Evolutionary conservation across 1,284 basidiomycete genomes (phyloP), one percentile per base, ranked within the genome.

Genomic region (Ceratobasidium sp.): DNA sequence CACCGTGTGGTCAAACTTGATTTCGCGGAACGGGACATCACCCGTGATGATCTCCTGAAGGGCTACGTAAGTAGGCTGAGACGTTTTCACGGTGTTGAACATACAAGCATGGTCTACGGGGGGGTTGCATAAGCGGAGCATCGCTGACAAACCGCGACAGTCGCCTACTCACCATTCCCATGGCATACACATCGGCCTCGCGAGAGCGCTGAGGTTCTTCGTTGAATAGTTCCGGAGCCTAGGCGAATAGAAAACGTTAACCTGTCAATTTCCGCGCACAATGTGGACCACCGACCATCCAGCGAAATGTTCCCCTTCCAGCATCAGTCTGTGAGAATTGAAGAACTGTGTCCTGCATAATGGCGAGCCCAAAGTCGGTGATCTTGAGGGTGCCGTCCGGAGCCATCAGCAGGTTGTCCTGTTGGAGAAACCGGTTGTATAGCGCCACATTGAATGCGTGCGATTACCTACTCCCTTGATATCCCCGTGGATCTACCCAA

Each of bases 331-430:
- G 42, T 4, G 60, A 62, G 30, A 62, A 62, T 21, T 46, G 42
- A 18, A 62, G 14, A 21, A 18, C 60, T 9, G 2, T 33, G n/a
- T 62, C 60, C 9, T 48, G 40, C 42, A 62, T 62, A 25, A 62
- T 62, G 14, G 60, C 40, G 6, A 62, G 44, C 40, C 60, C 60
- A 18, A 62, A 62, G n/a, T 62, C 60, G 9, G 60, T 62, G 2
- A 62, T 5, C 44, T 62, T 62, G 28, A 48, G 40, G 5, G 38
- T 62, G 4, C 60, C 60, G n/a, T 62, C 40, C 23, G 21, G 11
- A 1, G 18, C 56, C 36, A 58, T 23, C 7, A 58, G 33, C n/a
- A 58, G 7, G 21, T 58, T 58, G 9, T 58, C 56, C 56, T 58
- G 6, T 40, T 5, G 11, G 14, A 16, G 14, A 8, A 36, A 16